These are phyloP conservation scores for Cryptococcus hybrid DNA, from an alignment of 1,284 basidiomycete species.

Conservation along the genomic window DNA sequence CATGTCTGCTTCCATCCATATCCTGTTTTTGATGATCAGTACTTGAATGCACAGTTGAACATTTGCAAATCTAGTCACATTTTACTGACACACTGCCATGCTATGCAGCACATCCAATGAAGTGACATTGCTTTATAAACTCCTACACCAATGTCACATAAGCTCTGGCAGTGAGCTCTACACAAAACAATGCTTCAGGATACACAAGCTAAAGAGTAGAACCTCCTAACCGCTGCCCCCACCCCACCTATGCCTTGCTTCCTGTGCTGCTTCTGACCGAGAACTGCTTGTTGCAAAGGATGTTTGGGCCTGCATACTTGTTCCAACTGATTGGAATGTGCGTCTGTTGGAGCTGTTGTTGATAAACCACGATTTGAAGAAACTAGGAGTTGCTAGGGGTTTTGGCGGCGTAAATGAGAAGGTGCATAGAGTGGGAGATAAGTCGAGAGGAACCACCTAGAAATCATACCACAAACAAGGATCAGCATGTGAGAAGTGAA, in stretches of 20 bases:
- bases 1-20: too few species aligned
- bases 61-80: too few species aligned
- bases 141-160: too few species aligned
- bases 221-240: conserved; percentile 42
- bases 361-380: conserved; percentile 29
- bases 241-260: conserved; percentile 42
- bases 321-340: conserved; percentile 4
- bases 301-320: conserved; percentile 10
- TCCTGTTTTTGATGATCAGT: too few species aligned
- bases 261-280: conserved; percentile 10
- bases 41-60: too few species aligned
- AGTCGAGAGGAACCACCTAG: conserved; percentile 46
- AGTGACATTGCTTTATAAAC: too few species aligned
- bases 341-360: not conserved
- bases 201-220: not conserved
- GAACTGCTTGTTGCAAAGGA: not conserved
- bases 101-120: too few species aligned
- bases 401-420: conserved; percentile 29
- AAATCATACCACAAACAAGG: not conserved
- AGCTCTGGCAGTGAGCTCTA: too few species aligned
- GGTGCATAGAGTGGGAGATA: conserved; percentile 46
- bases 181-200: too few species aligned
- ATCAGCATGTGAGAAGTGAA: not conserved
- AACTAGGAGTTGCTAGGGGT: conserved; percentile 32
- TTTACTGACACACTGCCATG: too few species aligned